Percentiles rank a stretch among this genome's conserved stretches.
These are phyloP conservation scores for Plasmodium sp. DNA, from an alignment of 169 alveolate genomes.

Conservation along the genomic window DNA sequence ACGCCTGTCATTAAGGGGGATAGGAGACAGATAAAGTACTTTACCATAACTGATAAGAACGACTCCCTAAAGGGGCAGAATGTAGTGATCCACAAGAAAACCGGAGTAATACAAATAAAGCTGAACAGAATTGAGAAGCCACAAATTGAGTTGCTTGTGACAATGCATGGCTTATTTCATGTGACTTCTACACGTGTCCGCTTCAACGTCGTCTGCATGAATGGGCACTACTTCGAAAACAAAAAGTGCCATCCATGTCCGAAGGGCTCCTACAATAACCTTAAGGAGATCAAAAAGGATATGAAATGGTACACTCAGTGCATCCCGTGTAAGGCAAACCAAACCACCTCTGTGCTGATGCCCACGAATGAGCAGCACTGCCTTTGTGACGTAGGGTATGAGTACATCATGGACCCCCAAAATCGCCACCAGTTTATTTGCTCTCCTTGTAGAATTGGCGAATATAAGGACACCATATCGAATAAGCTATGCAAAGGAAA, in stretches of 20 bases:
- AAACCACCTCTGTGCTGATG: slow-evolving; percentile 76
- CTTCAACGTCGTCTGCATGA: slow-evolving; percentile 66
- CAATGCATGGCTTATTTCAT: slow-evolving; percentile 74
- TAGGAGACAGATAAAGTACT: slow-evolving; percentile 45
- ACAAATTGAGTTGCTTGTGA: slow-evolving; percentile 9
- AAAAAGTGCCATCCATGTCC: slow-evolving; percentile 82
- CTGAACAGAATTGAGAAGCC: slow-evolving; percentile 5
- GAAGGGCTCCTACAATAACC: slow-evolving; percentile 85
- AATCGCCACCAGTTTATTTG: slow-evolving; percentile 36
- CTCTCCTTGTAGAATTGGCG: slow-evolving; percentile 62
- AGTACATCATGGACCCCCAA: slow-evolving; percentile 33
- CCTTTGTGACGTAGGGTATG: slow-evolving; percentile 78
- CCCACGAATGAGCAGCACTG: slow-evolving; percentile 68
- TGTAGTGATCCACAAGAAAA: slow-evolving; percentile 10
- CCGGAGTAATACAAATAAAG: slow-evolving; percentile 46
- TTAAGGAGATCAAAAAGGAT: slow-evolving; percentile 71
- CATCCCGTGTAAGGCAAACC: slow-evolving; percentile 77
- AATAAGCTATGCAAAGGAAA: slow-evolving; percentile 75
- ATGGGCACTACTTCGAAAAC: slow-evolving; percentile 64
- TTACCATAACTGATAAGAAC: not conserved
- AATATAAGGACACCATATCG: slow-evolving; percentile 77
- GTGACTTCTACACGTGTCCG: slow-evolving; percentile 5
- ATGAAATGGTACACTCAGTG: slow-evolving; percentile 36
- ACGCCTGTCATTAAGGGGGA: slow-evolving; percentile 57
- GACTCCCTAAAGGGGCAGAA: slow-evolving; percentile 39